A percentile compares a stretch with the other conserved stretches of the same genome.
Conservation (phyloP, 805 yeast genomes). For the Saturnispora halmiae region DNA sequence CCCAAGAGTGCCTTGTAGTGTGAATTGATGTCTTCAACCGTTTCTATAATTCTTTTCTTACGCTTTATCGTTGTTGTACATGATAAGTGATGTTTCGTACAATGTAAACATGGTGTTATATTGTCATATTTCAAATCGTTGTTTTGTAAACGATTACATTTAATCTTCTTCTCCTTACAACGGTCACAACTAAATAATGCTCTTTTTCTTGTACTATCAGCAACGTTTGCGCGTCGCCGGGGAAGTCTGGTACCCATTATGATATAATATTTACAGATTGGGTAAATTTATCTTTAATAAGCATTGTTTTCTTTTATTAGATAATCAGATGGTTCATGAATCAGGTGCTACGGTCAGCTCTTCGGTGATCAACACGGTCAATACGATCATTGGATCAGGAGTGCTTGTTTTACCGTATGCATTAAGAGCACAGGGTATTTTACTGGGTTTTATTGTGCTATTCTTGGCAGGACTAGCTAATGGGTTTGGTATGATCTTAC, state of each 20-base stretch:
- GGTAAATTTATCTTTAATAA: background rate
- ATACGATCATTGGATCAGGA: slow-evolving; percentile 79
- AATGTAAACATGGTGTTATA: slow-evolving; percentile 33
- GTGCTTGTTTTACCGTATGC: slow-evolving; percentile 69
- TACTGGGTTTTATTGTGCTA: slow-evolving; percentile 47
- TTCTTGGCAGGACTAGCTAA: slow-evolving; percentile 57
- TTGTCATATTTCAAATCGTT: slow-evolving; percentile 30
- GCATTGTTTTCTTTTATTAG: background rate
- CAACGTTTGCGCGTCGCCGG: slow-evolving; percentile 30
- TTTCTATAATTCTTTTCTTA: slow-evolving; percentile 34
- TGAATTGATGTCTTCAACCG: slow-evolving; percentile 34
- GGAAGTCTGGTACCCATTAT: slow-evolving; percentile 13
- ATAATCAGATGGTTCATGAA: background rate
- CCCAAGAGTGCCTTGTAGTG: slow-evolving; percentile 36
- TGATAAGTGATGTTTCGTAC: slow-evolving; percentile 30
- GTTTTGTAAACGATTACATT: slow-evolving; percentile 31
- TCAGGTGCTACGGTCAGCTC: slow-evolving; percentile 44
- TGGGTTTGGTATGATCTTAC: slow-evolving; percentile 57
- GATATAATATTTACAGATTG: background rate
- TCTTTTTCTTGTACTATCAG: slow-evolving; percentile 32
- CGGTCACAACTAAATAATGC: slow-evolving; percentile 39
- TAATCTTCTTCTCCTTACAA: slow-evolving; percentile 36
- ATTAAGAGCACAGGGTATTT: slow-evolving; percentile 55
- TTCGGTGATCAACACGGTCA: slow-evolving; percentile 57
- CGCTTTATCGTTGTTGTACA: slow-evolving; percentile 37